Evolutionary conservation across 306 rosid genomes (phyloP).

Genomic region (Pterocarpus macrocarpus): DNA sequence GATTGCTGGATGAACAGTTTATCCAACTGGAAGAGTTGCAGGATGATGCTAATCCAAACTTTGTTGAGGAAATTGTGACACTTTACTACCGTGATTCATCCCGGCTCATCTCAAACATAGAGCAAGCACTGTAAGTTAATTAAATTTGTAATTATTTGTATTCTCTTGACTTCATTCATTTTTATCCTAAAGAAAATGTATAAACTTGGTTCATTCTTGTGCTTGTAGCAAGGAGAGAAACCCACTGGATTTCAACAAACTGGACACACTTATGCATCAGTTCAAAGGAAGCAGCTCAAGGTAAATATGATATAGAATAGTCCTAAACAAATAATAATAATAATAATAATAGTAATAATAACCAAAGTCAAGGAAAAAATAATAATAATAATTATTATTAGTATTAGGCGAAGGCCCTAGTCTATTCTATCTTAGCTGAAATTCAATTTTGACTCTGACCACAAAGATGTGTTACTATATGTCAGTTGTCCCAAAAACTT

Average conservation of each 20-base stretch:
- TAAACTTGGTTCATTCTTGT: conserved; percentile 11
- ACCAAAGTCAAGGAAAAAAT: too few relatives aligned
- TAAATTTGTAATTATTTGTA: neutral
- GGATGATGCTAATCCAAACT: conserved; percentile 89
- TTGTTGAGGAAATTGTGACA: conserved; percentile 89
- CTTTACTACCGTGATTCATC: conserved; percentile 81
- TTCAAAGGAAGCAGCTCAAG: conserved; percentile 97
- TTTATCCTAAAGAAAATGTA: neutral
- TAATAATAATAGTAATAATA: neutral
- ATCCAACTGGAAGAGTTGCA: conserved; percentile 85
- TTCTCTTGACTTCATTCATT: neutral
- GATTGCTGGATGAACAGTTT: conserved; percentile 86
- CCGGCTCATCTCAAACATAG: conserved; percentile 72
- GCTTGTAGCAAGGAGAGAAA: conserved; percentile 65
- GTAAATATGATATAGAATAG: conserved; percentile 42
- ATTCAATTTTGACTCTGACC: neutral
- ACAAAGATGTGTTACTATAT: too few relatives aligned
- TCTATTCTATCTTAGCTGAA: too few relatives aligned
- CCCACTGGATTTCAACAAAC: conserved; percentile 72
- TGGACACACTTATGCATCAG: conserved; percentile 84
- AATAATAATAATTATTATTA: too few relatives aligned
- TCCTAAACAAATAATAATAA: neutral
- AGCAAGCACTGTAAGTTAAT: conserved; percentile 71
- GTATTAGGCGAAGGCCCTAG: too few relatives aligned
- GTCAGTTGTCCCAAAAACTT: too few relatives aligned